Base-by-base conservation (phyloP, 345 rosid species). In the Erysimum cheiranthoides region DNA sequence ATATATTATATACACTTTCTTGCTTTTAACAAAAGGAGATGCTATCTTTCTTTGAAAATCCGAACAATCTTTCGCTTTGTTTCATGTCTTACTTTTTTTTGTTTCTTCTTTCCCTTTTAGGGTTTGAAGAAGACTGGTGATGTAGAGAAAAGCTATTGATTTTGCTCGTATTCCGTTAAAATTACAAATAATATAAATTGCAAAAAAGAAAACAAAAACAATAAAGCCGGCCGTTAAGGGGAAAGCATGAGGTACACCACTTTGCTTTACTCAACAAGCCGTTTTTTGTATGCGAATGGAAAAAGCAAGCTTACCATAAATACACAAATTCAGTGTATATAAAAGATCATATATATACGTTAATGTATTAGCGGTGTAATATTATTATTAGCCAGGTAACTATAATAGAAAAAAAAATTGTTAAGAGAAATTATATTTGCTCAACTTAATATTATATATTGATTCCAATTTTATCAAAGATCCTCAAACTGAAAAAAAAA, bases 141-240 rank as follows among this genome's bases (percentile, higher is more conserved):
- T 66, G 73, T 34, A 66, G 38, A 72, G 42, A 40, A 42, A 66
- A 71, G 62, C 68, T 31, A 39, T 50, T 62, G 52, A 62, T 62
- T 62, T 62, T 70, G 12, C 77, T 65, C 56, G 47, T 66, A 66
- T 72, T 58, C 63, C 68, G 63, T 71, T 66, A 72, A 50, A 30
- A 58, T 58, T 42, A 30, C 68, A 46, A 63, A 70, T 36, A 4
- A 13, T 13, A 46, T 43, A 64, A 53, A n/a, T 42, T 62, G 5
- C 14, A 14, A n/a, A 46, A 63, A 43, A 8, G 34, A 18, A 38
- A 5, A 50, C 14, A 42, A 46, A 65, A 43, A 54, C 28, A 47
- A 51, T 78, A 78, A 78, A 72, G 81, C 73, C 77, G 73, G 77
- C 40, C 80, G 81, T 78, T 78, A 78, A 40, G 81, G 73, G 25